Percentiles rank a stretch among this genome's conserved stretches.
Evolutionary conservation across 768 basidiomycete species (phyloP).

Genomic region (Paxillus rubicundulus): DNA sequence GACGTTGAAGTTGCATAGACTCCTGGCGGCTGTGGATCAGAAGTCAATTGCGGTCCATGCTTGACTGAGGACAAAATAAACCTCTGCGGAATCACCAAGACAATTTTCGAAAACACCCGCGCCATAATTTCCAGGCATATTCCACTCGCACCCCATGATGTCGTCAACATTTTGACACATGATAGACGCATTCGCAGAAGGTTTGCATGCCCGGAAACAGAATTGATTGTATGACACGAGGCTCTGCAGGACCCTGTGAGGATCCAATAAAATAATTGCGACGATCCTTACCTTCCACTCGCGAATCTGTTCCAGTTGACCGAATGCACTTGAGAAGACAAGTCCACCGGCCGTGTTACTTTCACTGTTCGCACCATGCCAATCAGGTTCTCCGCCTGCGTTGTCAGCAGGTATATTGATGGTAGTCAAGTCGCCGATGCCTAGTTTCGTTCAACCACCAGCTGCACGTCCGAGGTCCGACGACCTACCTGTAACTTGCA

Average conservation of each 20-base stretch:
- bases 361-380: conserved; percentile 60
- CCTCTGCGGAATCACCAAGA: conserved; percentile 49
- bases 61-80: conserved; percentile 11
- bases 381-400: conserved; percentile 64
- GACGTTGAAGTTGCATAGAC: conserved; percentile 68
- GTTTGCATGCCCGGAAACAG: conserved; percentile 72
- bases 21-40: conserved; percentile 51
- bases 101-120: conserved; percentile 50
- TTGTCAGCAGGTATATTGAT: conserved; percentile 64
- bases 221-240: conserved; percentile 60
- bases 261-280: conserved; percentile 4
- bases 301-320: conserved; percentile 52
- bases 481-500: conserved; percentile 60
- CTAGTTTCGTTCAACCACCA: conserved; percentile 33
- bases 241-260: conserved; percentile 40
- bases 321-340: conserved; percentile 74
- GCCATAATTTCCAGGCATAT: conserved; percentile 54
- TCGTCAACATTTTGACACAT: conserved; percentile 63
- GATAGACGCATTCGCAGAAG: conserved; percentile 44
- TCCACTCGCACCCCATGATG: conserved; percentile 58
- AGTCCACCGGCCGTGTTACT: conserved; percentile 65
- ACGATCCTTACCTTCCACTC: conserved; percentile 62
- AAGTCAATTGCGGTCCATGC: background rate
- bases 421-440: conserved; percentile 61
- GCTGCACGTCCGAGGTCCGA: conserved; percentile 15